Evolutionary conservation across 2,329 filamentous ascomycete genomes (phyloP), one percentile per base, ranked within the genome.

Genomic region (Xylaria sp.): DNA sequence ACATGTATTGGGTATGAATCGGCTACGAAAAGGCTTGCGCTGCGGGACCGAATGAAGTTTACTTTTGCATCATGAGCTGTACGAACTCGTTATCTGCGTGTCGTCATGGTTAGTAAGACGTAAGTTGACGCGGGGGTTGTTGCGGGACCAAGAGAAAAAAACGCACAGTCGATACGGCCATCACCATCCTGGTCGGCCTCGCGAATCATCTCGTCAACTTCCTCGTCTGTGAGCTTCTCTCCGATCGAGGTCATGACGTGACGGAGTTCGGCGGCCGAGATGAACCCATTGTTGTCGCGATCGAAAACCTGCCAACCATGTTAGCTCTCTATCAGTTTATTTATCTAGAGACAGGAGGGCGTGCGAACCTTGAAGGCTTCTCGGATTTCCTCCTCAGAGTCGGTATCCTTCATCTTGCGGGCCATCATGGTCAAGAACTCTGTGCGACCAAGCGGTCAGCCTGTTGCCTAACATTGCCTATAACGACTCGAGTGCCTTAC

Each of bases 11-110:
- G 74, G 72, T 75, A 75, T 76, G 75, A 69, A 59, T 68, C 67
- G 67, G 70, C 54, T 70, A 71, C 60, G 70, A 59, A 71, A 67
- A 63, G 51, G 66, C 65, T 63, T 72, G 71, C 67, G 69, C 70
- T 68, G 69, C 66, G 65, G 62, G 67, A 46, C 71, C 60, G 68
- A 59, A 72, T 31, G 51, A 40, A 68, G 71, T 81, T 86, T 93
- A 95, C 87, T 95, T 95, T 88, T 96, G 93, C 93, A 96, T 95
- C 93, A 96, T 96, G 80, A 96, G 90, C 85, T 96, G 93, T 76
- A 96, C 93, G 79, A 96, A 96, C 83, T 96, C 93, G 86, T 95
- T 95, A 85, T 95, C 92, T 95, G 76, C 93, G 74, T 17, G 58
- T 20, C 48, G 26, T 17, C 38, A 67, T 40, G 67, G 77, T 80